Conservation (phyloP, 345 rosid genomes). For the Lumnitzera littorea region DNA sequence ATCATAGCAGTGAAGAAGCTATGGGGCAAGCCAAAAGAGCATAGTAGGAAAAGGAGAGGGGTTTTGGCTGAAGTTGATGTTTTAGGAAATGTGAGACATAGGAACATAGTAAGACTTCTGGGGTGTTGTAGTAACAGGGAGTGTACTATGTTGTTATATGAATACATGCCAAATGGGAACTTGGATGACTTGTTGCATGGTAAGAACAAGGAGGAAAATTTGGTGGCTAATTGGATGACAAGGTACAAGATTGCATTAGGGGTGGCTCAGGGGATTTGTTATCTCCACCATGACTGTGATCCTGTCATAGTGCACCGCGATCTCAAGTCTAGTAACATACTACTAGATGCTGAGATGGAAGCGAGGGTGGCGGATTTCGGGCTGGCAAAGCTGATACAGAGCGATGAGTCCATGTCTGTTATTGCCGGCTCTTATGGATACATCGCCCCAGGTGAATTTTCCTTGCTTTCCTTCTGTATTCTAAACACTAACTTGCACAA, state of each 20-base stretch:
- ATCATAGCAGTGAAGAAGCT: conserved; percentile 91
- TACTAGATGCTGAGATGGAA: conserved; percentile 85
- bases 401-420: conserved; percentile 98
- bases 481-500: too few species aligned
- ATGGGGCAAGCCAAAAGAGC: conserved; percentile 84
- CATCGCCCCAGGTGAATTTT: conserved; percentile 84
- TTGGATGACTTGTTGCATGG: conserved; percentile 78
- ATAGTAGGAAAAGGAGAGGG: conserved; percentile 66
- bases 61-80: conserved; percentile 92
- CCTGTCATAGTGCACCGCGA: conserved; percentile 98
- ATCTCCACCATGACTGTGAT: conserved; percentile 96
- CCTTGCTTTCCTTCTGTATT: neutral
- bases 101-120: conserved; percentile 84
- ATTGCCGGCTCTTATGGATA: conserved; percentile 98
- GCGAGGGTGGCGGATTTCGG: conserved; percentile 99
- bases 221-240: conserved; percentile 80
- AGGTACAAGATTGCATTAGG: conserved; percentile 83
- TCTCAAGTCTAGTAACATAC: conserved; percentile 84
- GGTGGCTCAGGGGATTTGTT: conserved; percentile 98
- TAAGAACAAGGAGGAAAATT: conserved; percentile 50
- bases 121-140: conserved; percentile 92
- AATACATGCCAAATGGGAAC: conserved; percentile 95
- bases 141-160: conserved; percentile 87
- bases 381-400: conserved; percentile 79
- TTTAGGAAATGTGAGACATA: conserved; percentile 74